A percentile compares a stretch with the other conserved stretches of the same genome.
phyloP scores from a whole-genome alignment of 208 protist genomes.

The Herpetomonas tarakana region DNA sequence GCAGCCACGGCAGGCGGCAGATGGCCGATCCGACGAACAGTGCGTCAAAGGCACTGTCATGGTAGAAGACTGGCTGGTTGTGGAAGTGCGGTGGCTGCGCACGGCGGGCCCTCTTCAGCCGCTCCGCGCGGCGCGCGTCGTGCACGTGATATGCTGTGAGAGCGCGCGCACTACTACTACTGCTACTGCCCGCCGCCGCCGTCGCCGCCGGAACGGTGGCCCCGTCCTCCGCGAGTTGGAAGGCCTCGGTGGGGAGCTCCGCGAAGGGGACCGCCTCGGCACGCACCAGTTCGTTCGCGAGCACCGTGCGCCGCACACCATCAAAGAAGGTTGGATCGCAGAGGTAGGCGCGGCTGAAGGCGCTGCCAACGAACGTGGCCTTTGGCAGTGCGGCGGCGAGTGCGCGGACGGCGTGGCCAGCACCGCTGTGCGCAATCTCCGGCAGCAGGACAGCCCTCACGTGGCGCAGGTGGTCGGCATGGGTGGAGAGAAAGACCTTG shows the following conservation, averaged over 20 bases:
- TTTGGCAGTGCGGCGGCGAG: conserved; percentile 32
- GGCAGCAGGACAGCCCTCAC: conserved; percentile 53
- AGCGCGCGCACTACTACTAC: too few relatives aligned
- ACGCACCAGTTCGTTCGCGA: conserved; percentile 31
- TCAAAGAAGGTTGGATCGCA: conserved; percentile 65
- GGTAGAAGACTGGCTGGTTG: conserved; percentile 52
- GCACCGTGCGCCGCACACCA: conserved; percentile 39
- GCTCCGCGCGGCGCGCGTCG: conserved; percentile 25
- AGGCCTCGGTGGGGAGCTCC: conserved; percentile 15
- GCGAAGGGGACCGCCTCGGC: conserved; percentile 22
- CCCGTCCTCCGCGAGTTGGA: conserved; percentile 29
- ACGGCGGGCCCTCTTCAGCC: conserved; percentile 15
- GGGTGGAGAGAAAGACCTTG: conserved; percentile 32
- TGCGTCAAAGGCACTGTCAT: conserved; percentile 52
- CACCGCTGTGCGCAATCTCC: conserved; percentile 34
- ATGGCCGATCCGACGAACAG: conserved; percentile 46
- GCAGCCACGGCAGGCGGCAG: conserved; percentile 59
- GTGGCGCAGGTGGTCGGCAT: conserved; percentile 28
- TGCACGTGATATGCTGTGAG: background rate
- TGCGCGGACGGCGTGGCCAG: conserved; percentile 25
- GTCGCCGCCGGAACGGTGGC: conserved; percentile 28
- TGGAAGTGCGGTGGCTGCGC: conserved; percentile 55
- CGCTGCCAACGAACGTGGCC: conserved; percentile 45
- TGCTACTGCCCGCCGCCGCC: background rate
- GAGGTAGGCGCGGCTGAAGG: conserved; percentile 51